Evolutionary conservation across 768 basidiomycete species (phyloP), one percentile per base, ranked within the genome.

Genomic region (Auricularia heimuer): DNA sequence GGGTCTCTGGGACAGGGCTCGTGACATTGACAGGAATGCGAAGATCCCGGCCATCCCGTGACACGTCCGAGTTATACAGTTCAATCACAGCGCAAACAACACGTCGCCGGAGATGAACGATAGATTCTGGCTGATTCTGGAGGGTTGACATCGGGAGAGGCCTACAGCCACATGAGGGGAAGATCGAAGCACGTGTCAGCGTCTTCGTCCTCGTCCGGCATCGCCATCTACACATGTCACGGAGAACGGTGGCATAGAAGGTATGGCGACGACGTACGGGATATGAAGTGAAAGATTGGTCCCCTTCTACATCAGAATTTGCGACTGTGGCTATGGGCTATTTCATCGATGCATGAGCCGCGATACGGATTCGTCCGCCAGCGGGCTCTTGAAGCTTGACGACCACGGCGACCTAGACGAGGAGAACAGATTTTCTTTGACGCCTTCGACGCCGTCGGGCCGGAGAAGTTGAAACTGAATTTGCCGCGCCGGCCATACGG

Each of bases 141-240:
- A 29, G 29, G 29, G 29, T 29, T 29, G 29, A 29, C 29, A 29
- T 29, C 29, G 29, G 29, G 4, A 24, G 36, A 16, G 8, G 39
- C 56, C 47, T 66, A 85, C 85, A 85, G 81, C 85, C 85, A 89
- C 88, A 90, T 89, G 60, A 88, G 76, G 67, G 87, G 83, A 42
- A 80, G 81, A 16, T 83, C 85, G 78, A 85, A 87, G 79, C 87
- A 88, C 1, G 69, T 70, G 44, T 78, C 72, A 16, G 89, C 78
- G 21, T 82, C 73, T 34, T 79, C 75, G 1, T 75, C 77, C 2
- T 77, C 76, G 65, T 70, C 29, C 76, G 70, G 85, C 77, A 11
- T 87, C 87, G 62, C 86, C 87, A 18, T 33, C 47, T 51, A 51
- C 10, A 45, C 18, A 18, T 51, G 47, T 18, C 18, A 21, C 18